Percentiles rank a stretch among this genome's conserved stretches.
phyloP scores from a whole-genome alignment of 2,329 filamentous ascomycete genomes.

The Verticillium longisporum region DNA sequence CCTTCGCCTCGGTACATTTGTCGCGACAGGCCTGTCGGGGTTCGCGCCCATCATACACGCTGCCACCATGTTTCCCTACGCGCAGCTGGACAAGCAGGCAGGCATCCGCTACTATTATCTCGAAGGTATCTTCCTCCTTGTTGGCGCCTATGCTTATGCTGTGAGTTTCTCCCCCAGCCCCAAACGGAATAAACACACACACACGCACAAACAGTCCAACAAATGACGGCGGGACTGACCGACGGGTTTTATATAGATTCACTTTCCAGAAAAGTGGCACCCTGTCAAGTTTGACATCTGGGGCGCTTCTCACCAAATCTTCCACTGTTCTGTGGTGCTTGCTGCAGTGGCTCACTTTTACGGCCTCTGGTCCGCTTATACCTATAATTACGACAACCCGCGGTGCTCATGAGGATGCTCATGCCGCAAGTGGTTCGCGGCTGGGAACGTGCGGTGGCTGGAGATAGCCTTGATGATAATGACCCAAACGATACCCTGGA shows the following conservation, averaged over 20 bases:
- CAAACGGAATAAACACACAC: constrained; percentile 1
- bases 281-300: constrained; percentile 37
- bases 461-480: neutral
- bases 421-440: neutral
- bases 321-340: constrained; percentile 36
- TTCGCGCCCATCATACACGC: constrained; percentile 31
- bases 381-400: constrained; percentile 5
- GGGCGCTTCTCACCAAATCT: constrained; percentile 38
- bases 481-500: neutral
- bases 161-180: constrained; percentile 19
- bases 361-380: constrained; percentile 22
- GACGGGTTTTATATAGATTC: no score
- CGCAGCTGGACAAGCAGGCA: constrained; percentile 28
- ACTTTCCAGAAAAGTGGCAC: constrained; percentile 32
- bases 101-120: constrained; percentile 31
- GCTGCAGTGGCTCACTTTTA: constrained; percentile 30
- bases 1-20: constrained; percentile 26
- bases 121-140: constrained; percentile 29
- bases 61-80: constrained; percentile 26
- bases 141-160: constrained; percentile 28
- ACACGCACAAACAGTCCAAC: neutral
- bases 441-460: neutral
- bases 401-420: neutral
- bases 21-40: constrained; percentile 29
- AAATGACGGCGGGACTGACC: no score